Evolutionary conservation across 176 grass and related monocot species (phyloP), one percentile per base, ranked within the genome.

Genomic region (Lolium rigidum): DNA sequence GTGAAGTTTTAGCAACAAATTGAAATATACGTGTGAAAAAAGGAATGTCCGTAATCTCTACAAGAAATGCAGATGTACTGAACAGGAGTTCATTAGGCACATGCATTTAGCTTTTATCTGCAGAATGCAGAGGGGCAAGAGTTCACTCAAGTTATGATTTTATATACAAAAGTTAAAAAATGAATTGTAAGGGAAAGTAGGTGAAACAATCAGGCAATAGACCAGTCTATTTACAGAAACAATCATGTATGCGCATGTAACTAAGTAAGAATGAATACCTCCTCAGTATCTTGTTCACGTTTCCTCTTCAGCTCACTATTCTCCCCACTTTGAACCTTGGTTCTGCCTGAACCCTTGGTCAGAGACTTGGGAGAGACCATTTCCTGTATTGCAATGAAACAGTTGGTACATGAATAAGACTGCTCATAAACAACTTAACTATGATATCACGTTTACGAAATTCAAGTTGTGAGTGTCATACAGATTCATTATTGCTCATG

Each of bases 291-390:
- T 43, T 86, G 84, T 7, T 37, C 90, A 56, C 66, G 82, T 77
- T 96, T 96, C 74, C 88, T 95, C 82, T 92, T 96, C 44, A 90
- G 79, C 41, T 73, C 87, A 65, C 54, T 83, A 51, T 88, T 87
- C 37, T 95, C 90, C 18, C 63, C 83, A 2, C 31, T n/a, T 60
- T 78, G 87, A 52, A 85, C 83, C 84, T 95, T 92, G 28, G 72
- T 31, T 88, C 83, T 95, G 61, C 81, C 58, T 77, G 80, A 68
- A 5, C 77, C 80, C 90, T 88, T 94, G 41, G 61, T 78, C 17
- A 18, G 55, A 74, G 79, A 87, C 70, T 92, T 92, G 5, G 86
- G 66, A 9, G 90, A 83, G 38, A 90, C 21, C 61, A 94, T 91
- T 84, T 95, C 97, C 97, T 95, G 74, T 15, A 80, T 90, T 62